phyloP scores from a whole-genome alignment of 2,329 filamentous ascomycete genomes.

The Phialemonium atrogriseum region DNA sequence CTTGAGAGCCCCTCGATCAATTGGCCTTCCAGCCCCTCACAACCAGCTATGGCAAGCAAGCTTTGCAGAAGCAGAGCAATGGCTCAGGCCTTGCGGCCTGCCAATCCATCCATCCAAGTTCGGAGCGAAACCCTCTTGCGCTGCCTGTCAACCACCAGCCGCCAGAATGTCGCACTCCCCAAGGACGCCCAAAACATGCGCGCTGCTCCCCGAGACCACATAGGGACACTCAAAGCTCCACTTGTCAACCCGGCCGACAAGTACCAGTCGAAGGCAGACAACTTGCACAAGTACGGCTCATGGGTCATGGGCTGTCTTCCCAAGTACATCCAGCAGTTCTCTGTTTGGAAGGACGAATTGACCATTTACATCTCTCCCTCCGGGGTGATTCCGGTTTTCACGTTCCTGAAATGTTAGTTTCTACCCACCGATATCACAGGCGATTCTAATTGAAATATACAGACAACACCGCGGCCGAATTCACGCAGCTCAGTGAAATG shows the following conservation, averaged over 20 bases:
- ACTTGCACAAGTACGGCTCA: conserved; percentile 87
- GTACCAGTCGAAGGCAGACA: conserved; percentile 77
- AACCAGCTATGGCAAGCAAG: conserved; percentile 50
- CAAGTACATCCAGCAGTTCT: conserved; percentile 98
- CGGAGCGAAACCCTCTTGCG: conserved; percentile 33
- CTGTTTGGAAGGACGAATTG: conserved; percentile 98
- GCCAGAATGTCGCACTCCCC: conserved; percentile 45
- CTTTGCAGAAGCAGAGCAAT: conserved; percentile 48
- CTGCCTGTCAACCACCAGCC: conserved; percentile 41
- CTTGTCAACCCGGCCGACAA: conserved; percentile 91
- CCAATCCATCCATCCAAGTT: conserved; percentile 32
- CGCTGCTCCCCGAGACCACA: conserved; percentile 47
- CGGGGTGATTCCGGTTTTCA: conserved; percentile 84
- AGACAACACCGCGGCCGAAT: conserved; percentile 96
- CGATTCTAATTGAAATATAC: not conserved
- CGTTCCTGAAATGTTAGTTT: conserved; percentile 71
- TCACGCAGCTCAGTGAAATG: conserved; percentile 85
- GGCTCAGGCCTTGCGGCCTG: conserved; percentile 47
- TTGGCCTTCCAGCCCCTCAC: conserved; percentile 31
- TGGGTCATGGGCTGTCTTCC: conserved; percentile 95
- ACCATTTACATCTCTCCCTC: conserved; percentile 85
- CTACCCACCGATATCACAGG: not conserved
- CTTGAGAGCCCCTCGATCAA: conserved; percentile 30
- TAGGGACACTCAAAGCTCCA: conserved; percentile 63
- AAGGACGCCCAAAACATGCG: conserved; percentile 61